Base-by-base conservation (phyloP, 805 yeast genomes). In the Pichia cephalocereana region DNA sequence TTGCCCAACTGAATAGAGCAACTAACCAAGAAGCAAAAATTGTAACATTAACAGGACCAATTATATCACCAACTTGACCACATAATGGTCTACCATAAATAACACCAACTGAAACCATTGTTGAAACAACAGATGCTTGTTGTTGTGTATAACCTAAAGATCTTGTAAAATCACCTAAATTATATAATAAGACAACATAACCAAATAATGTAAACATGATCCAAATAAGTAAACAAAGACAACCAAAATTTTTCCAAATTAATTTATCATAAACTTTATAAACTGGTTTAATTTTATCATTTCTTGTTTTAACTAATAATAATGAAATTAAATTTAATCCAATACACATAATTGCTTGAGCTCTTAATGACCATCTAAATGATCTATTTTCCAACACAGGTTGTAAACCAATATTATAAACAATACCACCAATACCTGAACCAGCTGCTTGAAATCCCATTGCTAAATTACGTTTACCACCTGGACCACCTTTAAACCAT, bases 51-150 rank as follows among this genome's bases (percentile, higher is more conserved):
- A 77, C 63, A 0, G 82, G 55, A 0, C 87, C 88, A 48, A 61
- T 64, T 9, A 50, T 43, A 57, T 82, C 86, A 4, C 77, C 66
- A 3, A 77, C 26, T 19, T 61, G 57, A 2, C 88, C 87, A 15
- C 75, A 69, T 0, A 60, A 7, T 2, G 88, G 86, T 54, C 87
- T 67, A 4, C 83, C 83, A 40, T 71, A 49, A 11, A 74, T 62
- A 4, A 74, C 72, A 1, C 86, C 86, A 10, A 77, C 72, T 42
- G 79, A 75, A 10, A 77, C 68, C 82, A 79, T 75, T 17, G 84
- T 80, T 1, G 82, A 63, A 5, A 77, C 82, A 23, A 75, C 64
- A 0, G 85, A 73, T 2, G 83, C 83, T 51, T 81, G 77, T 19
- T 67, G 56, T 2, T 74, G 65, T 4, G 72, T 51, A 54, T 79